phyloP scores from a whole-genome alignment of 1,284 basidiomycete genomes.

The Ceratobasidium sp. region DNA sequence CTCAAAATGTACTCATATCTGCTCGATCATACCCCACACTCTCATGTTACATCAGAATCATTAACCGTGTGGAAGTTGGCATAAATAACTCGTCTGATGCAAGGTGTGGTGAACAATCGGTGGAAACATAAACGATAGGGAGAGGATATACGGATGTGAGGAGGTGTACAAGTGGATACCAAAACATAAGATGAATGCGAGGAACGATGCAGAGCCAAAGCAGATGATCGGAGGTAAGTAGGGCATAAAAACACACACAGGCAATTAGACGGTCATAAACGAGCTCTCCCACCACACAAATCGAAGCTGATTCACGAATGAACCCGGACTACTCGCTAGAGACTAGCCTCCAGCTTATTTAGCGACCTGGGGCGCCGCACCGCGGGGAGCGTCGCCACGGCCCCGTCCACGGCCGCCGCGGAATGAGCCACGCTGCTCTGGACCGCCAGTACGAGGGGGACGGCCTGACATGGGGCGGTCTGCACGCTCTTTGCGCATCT shows the following conservation, averaged over 20 bases:
- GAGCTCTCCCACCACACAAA: conserved; percentile 24
- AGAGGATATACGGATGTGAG: conserved; percentile 30
- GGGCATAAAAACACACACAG: conserved; percentile 10
- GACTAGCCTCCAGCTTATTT: conserved; percentile 19
- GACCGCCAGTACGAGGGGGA: conserved; percentile 55
- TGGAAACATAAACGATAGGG: conserved; percentile 23
- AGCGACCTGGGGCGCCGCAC: conserved; percentile 26
- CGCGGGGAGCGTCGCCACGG: conserved; percentile 47
- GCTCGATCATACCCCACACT: conserved; percentile 1
- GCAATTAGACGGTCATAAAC: conserved; percentile 40
- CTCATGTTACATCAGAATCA: conserved; percentile 17
- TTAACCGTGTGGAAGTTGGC: conserved; percentile 27
- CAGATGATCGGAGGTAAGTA: conserved; percentile 28
- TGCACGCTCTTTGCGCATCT: conserved; percentile 90
- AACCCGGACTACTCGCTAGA: background rate
- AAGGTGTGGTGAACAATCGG: conserved; percentile 29
- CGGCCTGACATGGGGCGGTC: conserved; percentile 68
- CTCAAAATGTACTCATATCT: conserved; percentile 14
- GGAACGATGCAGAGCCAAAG: conserved; percentile 43
- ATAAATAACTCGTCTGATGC: conserved; percentile 38
- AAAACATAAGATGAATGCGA: conserved; percentile 43
- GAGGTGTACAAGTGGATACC: conserved; percentile 44
- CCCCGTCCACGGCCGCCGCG: conserved; percentile 48
- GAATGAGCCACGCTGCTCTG: conserved; percentile 48
- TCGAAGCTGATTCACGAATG: background rate